Evolutionary conservation across 495 filamentous ascomycete species (phyloP).

Genomic region (Penicillium macrosclerotiorum): DNA sequence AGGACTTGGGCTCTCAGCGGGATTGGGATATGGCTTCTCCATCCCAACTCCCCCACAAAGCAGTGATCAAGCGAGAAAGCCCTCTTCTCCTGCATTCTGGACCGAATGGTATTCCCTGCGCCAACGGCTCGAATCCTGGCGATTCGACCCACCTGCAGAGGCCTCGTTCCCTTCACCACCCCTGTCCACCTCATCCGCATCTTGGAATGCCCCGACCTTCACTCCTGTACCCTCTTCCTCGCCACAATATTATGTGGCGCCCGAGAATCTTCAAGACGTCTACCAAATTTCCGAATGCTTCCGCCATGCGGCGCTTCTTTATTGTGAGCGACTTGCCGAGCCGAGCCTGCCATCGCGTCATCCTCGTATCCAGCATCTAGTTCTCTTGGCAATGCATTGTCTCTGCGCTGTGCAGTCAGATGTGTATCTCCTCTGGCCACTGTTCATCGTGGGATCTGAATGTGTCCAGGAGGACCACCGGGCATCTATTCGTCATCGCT

Average conservation of each 20-base stretch:
- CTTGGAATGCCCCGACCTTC: slow-evolving; percentile 41
- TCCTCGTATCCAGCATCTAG: slow-evolving; percentile 79
- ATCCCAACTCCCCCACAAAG: slow-evolving; percentile 29
- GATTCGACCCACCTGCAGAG: slow-evolving; percentile 55
- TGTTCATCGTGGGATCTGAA: slow-evolving; percentile 89
- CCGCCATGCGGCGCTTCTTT: slow-evolving; percentile 83
- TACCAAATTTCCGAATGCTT: slow-evolving; percentile 81
- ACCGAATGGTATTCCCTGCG: slow-evolving; percentile 80
- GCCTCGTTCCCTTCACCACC: slow-evolving; percentile 23
- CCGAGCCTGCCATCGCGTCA: slow-evolving; percentile 72
- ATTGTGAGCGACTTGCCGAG: slow-evolving; percentile 83
- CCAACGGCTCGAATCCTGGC: slow-evolving; percentile 74
- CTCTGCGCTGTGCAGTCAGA: slow-evolving; percentile 75
- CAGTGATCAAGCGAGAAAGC: slow-evolving; percentile 20
- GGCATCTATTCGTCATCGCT: slow-evolving; percentile 71
- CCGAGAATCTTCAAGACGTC: slow-evolving; percentile 50
- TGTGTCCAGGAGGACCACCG: slow-evolving; percentile 82
- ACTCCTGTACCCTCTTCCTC: slow-evolving; percentile 32
- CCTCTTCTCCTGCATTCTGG: slow-evolving; percentile 65
- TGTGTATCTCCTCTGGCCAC: slow-evolving; percentile 91
- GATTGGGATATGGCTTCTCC: slow-evolving; percentile 24
- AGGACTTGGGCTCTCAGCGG: slow-evolving; percentile 4
- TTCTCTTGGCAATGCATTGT: slow-evolving; percentile 76
- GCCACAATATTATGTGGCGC: slow-evolving; percentile 26
- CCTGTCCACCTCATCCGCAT: slow-evolving; percentile 16